These are phyloP conservation scores for Sclerotinia trifoliorum DNA, from an alignment of 2,329 filamentous ascomycete species.

Conservation along the genomic window DNA sequence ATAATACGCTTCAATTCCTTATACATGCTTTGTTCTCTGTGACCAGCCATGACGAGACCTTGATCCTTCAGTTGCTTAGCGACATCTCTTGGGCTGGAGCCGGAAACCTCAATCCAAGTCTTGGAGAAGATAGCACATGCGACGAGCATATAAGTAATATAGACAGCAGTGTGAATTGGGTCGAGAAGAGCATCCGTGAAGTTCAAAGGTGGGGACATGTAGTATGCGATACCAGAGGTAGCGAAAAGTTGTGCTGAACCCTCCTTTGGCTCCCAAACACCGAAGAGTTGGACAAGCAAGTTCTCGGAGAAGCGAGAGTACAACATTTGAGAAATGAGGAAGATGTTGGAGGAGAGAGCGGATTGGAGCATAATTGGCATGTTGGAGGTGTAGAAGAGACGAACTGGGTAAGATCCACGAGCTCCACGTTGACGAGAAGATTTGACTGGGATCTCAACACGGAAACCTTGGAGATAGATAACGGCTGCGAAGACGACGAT, in stretches of 20 bases:
- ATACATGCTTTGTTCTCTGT: conserved; percentile 99
- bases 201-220: conserved; percentile 98
- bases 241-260: conserved; percentile 95
- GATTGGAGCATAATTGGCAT: conserved; percentile 99
- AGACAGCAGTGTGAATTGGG: conserved; percentile 92
- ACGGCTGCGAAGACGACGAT: conserved; percentile 92
- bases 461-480: conserved; percentile 99
- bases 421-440: conserved; percentile 98
- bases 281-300: conserved; percentile 93
- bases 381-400: conserved; percentile 99
- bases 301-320: conserved; percentile 99
- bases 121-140: conserved; percentile 99
- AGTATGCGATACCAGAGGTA: conserved; percentile 92
- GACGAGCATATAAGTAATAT: conserved; percentile 96
- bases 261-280: conserved; percentile 97
- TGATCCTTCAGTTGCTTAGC: conserved; percentile 99
- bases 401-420: conserved; percentile 95
- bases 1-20: conserved; percentile 99
- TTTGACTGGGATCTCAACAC: conserved; percentile 99
- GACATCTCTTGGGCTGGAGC: conserved; percentile 94
- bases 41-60: conserved; percentile 97
- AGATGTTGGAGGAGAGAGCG: conserved; percentile 96
- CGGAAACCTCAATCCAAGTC: conserved; percentile 99
- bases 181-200: conserved; percentile 96
- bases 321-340: conserved; percentile 98